phyloP scores from a whole-genome alignment of 192 early-diverging fungal genomes.

The Gonapodya prolifera region DNA sequence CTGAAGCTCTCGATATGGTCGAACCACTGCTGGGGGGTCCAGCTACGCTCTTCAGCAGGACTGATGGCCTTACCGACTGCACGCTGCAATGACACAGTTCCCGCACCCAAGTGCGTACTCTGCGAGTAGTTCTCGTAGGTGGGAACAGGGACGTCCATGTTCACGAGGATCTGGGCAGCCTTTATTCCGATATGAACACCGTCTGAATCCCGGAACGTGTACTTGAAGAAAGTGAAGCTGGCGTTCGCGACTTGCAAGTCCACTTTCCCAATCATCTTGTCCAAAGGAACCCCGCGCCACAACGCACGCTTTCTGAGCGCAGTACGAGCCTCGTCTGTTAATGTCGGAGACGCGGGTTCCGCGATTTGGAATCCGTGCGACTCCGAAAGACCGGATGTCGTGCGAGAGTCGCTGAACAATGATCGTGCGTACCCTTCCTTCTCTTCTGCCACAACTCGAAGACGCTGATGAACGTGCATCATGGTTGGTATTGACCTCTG shows the following conservation, averaged over 20 bases:
- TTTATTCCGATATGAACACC: not conserved
- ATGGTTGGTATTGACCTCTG: not conserved
- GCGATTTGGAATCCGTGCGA: not conserved
- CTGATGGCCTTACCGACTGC: not conserved
- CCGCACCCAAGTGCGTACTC: not conserved
- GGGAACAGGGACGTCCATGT: not conserved
- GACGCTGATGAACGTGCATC: not conserved
- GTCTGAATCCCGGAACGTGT: not conserved
- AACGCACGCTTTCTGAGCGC: not conserved
- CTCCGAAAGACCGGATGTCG: not conserved
- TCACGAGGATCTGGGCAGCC: not conserved
- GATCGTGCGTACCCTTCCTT: not conserved
- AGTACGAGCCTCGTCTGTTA: not conserved
- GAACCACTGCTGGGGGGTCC: not conserved
- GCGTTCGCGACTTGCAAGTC: not conserved
- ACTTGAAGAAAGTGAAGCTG: not conserved
- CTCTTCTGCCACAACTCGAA: not conserved
- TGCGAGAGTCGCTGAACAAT: not conserved
- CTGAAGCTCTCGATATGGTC: not conserved
- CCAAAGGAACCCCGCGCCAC: not conserved
- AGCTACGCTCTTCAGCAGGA: not conserved
- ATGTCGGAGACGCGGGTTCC: not conserved
- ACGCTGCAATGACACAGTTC: not conserved
- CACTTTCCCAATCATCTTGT: not conserved
- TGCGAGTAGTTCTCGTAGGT: not conserved